These are phyloP conservation scores for Ensete ventricosum DNA, from an alignment of 176 grass and related monocot species.

Conservation along the genomic window DNA sequence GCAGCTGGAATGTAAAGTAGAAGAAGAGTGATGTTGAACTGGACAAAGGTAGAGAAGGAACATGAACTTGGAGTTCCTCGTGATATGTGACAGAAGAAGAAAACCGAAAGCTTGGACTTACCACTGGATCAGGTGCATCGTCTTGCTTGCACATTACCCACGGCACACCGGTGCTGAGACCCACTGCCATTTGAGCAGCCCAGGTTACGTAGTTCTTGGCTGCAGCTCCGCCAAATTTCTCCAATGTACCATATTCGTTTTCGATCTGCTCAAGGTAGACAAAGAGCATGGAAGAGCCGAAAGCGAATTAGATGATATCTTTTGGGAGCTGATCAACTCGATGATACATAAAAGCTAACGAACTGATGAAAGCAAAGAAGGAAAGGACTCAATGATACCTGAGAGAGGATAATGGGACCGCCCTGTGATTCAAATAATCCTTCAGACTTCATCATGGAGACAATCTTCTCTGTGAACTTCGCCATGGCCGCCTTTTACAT, in stretches of 20 bases:
- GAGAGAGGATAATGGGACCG: slow-evolving; percentile 82
- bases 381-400: slow-evolving; percentile 36
- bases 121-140: slow-evolving; percentile 88
- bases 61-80: too few relatives aligned
- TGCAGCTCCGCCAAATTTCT: slow-evolving; percentile 35
- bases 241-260: slow-evolving; percentile 85
- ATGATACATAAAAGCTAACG: too few relatives aligned
- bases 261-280: slow-evolving; percentile 42
- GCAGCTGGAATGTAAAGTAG: too few relatives aligned
- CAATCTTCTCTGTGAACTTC: slow-evolving; percentile 67
- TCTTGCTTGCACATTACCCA: slow-evolving; percentile 99
- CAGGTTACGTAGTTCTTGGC: slow-evolving; percentile 62
- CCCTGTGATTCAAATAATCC: slow-evolving; percentile 68
- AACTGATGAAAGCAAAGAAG: too few relatives aligned
- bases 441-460: slow-evolving; percentile 82
- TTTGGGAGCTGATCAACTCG: too few relatives aligned
- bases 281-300: neutral
- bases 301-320: too few relatives aligned
- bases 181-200: slow-evolving; percentile 87
- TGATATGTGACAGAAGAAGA: too few relatives aligned
- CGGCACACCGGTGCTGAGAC: slow-evolving; percentile 70
- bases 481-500: slow-evolving; percentile 48
- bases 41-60: neutral
- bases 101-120: slow-evolving; percentile 18
- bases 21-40: neutral